Base-by-base conservation (phyloP, 2,329 filamentous ascomycete genomes). In the Phoma herbarum region DNA sequence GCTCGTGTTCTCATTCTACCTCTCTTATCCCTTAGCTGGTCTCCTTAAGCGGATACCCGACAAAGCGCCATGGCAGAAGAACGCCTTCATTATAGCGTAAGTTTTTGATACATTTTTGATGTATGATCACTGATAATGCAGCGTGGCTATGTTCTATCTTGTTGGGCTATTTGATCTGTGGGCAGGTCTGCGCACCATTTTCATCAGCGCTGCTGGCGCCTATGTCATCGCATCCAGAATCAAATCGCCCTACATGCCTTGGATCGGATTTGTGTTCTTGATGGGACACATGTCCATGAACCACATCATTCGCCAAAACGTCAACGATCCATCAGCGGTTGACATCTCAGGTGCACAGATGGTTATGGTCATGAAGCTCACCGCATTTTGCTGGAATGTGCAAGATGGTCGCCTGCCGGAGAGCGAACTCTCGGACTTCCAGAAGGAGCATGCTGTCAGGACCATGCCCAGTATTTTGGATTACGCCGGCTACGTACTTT, bases 291-390 rank as follows among this genome's bases (percentile, higher is more conserved):
- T 98, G 90, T 94, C 93, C 44, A 77, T 94, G 70, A 96, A 88
- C 75, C 95, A 99, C 77, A 89, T 99, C 62, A 82, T 86, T 57
- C 90, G 96, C 37, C 92, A 96, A 77, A 85, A 88, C 37, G 80
- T 85, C 37, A 83, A 90, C 67, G 84, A 87, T 61, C 86, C 91
- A 0, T 83, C 85, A 37, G 78, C 81, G 1, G 83, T 97, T 59
- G 95, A 99, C 75, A 93, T 99, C 67, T 97, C 94, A 57, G 78
- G 90, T 39, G 93, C 94, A 1, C 95, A 99, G 78, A 99, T 99
- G 95, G 95, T 99, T 31, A 80, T 98, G 68, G 89, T 98, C 63
- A 99, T 99, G 92, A 99, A 99, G 75, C 86, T 99, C 33, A 92
- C 89, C 22, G 91, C 94, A 5, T 99, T 99, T 74, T 96, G 92